Evolutionary conservation across 2,329 filamentous ascomycete species (phyloP).

Genomic region (Colletotrichum chlorophyti): DNA sequence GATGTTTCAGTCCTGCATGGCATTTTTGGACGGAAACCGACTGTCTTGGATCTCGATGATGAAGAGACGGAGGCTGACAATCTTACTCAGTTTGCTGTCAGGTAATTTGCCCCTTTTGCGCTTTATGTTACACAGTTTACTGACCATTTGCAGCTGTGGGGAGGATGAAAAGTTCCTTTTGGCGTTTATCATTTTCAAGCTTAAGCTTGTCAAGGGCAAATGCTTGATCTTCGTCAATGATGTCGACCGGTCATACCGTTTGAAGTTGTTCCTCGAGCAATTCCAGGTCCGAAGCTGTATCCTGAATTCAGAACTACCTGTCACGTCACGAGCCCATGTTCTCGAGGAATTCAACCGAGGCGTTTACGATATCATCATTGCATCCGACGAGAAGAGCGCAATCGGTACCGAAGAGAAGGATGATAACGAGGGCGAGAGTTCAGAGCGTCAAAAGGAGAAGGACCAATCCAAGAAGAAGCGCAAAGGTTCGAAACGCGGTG

Average conservation of each 20-base stretch:
- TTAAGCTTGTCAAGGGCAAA: constrained; percentile 93
- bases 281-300: constrained; percentile 95
- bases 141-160: constrained; percentile 64
- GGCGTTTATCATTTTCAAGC: constrained; percentile 92
- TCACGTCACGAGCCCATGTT: constrained; percentile 92
- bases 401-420: constrained; percentile 68
- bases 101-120: constrained; percentile 50
- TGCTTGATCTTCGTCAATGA: constrained; percentile 77
- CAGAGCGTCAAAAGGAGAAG: constrained; percentile 51
- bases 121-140: constrained; percentile 32
- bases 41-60: constrained; percentile 82
- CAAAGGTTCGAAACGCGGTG: constrained; percentile 67
- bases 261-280: constrained; percentile 96
- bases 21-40: constrained; percentile 84
- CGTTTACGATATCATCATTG: constrained; percentile 97
- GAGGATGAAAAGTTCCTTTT: constrained; percentile 98
- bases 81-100: constrained; percentile 87
- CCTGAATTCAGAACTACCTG: constrained; percentile 90
- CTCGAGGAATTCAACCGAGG: constrained; percentile 97
- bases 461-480: constrained; percentile 59
- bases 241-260: constrained; percentile 85
- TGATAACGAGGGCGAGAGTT: constrained; percentile 45
- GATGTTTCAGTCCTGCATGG: constrained; percentile 87
- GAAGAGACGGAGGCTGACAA: constrained; percentile 78
- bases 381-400: constrained; percentile 89